Evolutionary conservation across 306 rosid species (phyloP).

Genomic region (Quercus rubra): DNA sequence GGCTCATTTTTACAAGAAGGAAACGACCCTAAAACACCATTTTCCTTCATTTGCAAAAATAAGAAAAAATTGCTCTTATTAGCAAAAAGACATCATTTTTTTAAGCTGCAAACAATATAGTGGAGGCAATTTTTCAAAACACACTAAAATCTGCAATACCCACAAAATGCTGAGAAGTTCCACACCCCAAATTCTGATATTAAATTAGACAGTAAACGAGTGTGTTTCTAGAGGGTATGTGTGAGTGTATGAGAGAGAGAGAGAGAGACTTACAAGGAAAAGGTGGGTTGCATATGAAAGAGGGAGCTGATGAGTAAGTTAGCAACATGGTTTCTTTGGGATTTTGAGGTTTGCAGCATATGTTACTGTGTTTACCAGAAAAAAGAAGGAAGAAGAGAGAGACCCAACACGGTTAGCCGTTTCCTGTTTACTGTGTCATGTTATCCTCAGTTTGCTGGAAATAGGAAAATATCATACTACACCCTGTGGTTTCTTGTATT

Average conservation of each 20-base stretch:
- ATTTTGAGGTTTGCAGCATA: conserved; percentile 12
- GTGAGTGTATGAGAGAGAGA: neutral
- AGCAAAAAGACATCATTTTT: neutral
- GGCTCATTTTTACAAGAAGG: neutral
- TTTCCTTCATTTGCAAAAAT: neutral
- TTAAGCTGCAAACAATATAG: neutral
- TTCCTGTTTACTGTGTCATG: neutral
- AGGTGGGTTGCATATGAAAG: conserved; percentile 25
- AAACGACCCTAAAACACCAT: neutral
- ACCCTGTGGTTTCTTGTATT: conserved; percentile 3
- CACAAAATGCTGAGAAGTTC: neutral
- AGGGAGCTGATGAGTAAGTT: conserved; percentile 32
- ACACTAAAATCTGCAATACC: neutral
- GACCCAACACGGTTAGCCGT: neutral
- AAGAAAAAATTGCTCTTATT: neutral
- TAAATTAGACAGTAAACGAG: neutral
- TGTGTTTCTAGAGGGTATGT: neutral
- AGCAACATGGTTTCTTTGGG: conserved; percentile 33
- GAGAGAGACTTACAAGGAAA: conserved; percentile 45
- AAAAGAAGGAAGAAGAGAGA: too few species aligned
- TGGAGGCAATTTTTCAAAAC: neutral
- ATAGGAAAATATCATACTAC: neutral
- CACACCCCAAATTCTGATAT: neutral
- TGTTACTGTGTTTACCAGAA: neutral
- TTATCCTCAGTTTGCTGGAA: conserved; percentile 20